Evolutionary conservation across 2,329 filamentous ascomycete genomes (phyloP), one percentile per base, ranked within the genome.

Genomic region (Cladosporium phlei): DNA sequence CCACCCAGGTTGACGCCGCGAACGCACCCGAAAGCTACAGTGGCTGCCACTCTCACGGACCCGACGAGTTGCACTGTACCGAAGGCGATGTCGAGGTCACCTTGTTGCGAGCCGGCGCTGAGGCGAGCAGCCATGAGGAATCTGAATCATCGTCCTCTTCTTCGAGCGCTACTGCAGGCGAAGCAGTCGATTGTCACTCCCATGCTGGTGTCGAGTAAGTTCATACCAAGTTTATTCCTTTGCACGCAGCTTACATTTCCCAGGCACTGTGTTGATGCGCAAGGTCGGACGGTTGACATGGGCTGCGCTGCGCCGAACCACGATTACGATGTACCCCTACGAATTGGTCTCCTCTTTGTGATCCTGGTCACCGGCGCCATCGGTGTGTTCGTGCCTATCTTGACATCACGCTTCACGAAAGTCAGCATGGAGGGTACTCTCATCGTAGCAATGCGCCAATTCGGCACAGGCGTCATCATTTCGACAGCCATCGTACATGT

Each of bases 191-290:
- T 55, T 88, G 83, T 55, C 85, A 89, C 59, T 86, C 84, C 64
- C 85, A 89, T 55, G 83, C 83, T 8, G 84, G 84, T 28, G 80
- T 88, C 17, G 82, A 87, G 83, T 86, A 69, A 66, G 80, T 68
- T 47, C 4, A 6, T 12, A 16, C 3, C 30, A 29, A 1, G 3
- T 9, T 19, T n/a, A 9, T 27, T 9, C 5, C 19, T 6, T 10
- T 37, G 51, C 50, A 38, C 25, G 20, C 38, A 48, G 11, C 44
- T 67, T 57, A 56, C 64, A 73, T 20, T 54, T 50, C 19, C 27
- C 48, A 66, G 75, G 52, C 78, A 86, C 56, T 86, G 83, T 53
- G 73, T 77, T 10, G 73, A 75, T 6, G 69, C 61, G 11, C 68
- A 66, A 9, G 72, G 72, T 47, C 60, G 62, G 39, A 55, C 59